Percentiles rank a stretch among this genome's conserved stretches.
Evolutionary conservation across 345 rosid genomes (phyloP).

Genomic region (Isatis tinctoria): DNA sequence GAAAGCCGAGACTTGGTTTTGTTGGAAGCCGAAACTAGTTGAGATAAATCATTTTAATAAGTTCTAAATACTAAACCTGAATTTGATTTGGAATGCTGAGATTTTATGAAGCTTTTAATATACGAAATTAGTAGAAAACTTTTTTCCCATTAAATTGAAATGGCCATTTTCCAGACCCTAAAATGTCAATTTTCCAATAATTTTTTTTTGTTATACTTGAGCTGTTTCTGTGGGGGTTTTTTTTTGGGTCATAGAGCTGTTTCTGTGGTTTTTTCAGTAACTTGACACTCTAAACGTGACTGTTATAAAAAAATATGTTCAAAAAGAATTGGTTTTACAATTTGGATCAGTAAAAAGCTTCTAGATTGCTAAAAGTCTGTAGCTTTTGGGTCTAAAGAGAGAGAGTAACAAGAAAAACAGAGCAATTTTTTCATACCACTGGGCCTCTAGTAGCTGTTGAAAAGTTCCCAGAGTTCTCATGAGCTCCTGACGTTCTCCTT

Average conservation of each 20-base stretch:
- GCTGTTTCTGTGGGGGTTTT: not conserved
- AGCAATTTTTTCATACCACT: constrained; percentile 43
- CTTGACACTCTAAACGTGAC: not conserved
- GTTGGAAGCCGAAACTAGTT: not conserved
- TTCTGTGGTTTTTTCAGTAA: not conserved
- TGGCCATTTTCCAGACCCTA: not conserved
- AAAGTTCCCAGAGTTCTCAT: constrained; percentile 50
- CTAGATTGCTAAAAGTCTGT: not conserved
- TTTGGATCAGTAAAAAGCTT: constrained; percentile 4
- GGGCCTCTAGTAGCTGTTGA: constrained; percentile 41
- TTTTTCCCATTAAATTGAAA: not conserved
- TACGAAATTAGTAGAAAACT: not conserved
- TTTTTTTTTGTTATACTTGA: too few relatives aligned
- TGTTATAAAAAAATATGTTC: not conserved
- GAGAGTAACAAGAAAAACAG: not conserved
- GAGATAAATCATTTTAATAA: not conserved
- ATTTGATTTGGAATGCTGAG: not conserved
- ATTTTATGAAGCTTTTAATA: not conserved
- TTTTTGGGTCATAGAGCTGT: too few relatives aligned
- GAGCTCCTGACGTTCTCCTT: constrained; percentile 64
- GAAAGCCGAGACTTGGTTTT: not conserved
- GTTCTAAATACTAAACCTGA: not conserved
- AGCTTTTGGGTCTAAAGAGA: not conserved
- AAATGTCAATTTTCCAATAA: not conserved
- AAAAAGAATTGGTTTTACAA: constrained; percentile 2